A percentile compares a stretch with the other conserved stretches of the same genome.
These are phyloP conservation scores for Mikania micrantha DNA, from an alignment of 129 eudicot genomes.

Conservation along the genomic window DNA sequence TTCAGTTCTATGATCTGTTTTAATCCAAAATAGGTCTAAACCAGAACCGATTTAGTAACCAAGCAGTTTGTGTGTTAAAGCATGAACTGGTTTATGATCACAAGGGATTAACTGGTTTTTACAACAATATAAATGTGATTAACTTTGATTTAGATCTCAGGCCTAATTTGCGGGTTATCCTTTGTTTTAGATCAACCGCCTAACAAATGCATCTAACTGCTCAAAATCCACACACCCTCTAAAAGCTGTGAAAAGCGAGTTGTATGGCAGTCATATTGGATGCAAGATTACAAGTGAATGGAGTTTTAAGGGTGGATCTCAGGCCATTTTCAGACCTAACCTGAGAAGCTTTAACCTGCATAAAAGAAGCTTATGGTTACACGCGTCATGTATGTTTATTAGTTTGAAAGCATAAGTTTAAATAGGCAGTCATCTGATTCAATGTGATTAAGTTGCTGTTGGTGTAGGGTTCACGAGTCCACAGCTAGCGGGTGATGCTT, in stretches of 20 bases:
- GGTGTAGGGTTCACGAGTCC: constrained; percentile 48
- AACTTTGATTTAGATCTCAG: not conserved
- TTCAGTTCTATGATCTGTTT: not conserved
- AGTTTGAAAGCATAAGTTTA: not conserved
- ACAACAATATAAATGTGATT: not conserved
- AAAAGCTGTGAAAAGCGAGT: constrained; percentile 26
- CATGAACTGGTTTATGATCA: too few species aligned
- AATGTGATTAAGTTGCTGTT: not conserved
- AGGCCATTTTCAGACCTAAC: constrained; percentile 27
- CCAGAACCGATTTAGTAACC: not conserved
- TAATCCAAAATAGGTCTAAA: not conserved
- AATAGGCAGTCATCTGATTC: not conserved
- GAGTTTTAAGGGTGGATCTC: constrained; percentile 54
- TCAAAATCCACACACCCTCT: constrained; percentile 17
- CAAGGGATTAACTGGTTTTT: not conserved
- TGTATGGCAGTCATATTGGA: constrained; percentile 21
- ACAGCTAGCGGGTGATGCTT: constrained; percentile 63
- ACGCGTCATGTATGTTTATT: constrained; percentile 59
- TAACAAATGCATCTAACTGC: constrained; percentile 8
- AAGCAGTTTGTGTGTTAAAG: not conserved
- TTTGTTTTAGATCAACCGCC: constrained; percentile 35
- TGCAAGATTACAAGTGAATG: constrained; percentile 21
- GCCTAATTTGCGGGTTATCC: not conserved
- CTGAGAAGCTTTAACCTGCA: constrained; percentile 14
- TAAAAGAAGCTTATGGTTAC: constrained; percentile 30